Evolutionary conservation across 164 flowering plant species (phyloP), one percentile per base, ranked within the genome.

Genomic region (Vitis amurensis): DNA sequence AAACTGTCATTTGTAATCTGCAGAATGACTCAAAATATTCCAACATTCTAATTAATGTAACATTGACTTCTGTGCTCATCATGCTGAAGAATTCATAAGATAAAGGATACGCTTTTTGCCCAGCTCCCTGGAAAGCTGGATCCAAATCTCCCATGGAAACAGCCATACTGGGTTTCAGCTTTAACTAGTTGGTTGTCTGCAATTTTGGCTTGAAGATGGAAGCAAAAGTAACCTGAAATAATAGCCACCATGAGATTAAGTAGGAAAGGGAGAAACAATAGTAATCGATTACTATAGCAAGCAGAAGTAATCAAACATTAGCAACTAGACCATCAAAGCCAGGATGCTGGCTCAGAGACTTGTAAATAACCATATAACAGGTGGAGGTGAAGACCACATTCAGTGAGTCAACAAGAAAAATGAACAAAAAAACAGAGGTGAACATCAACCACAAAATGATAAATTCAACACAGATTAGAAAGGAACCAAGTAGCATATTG

Each of bases 101-200:
- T 11, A 11, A 76, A 84, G 84, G 87, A 82, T 84, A 84, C 87
- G 82, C 88, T 76, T 95, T 95, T 76, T 93, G 99, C 64, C 99
- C 99, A 71, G 94, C 96, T 76, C 94, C 97, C 71, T 91, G 97
- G 66, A 95, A 90, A 76, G 95, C 97, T 67, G 92, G 76, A 85
- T 95, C 99, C 80, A 93, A 79, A 74, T 93, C 94, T 83, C 84
- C 91, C 92, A 90, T 89, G 57, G 99, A 93, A 78, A 93, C 92
- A 63, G 99, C 79, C 99, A 95, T 95, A 55, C 8, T 78, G 61
- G 53, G 71, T 56, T 74, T 48, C 50, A 65, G 69, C 52, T 76
- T 76, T 63, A 68, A 69, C 19, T 30, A 44, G 47, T 61, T 73
- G 61, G 64, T 69, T 60, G 63, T 67, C 64, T 47, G 14, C 62